Base-by-base conservation (phyloP, 257 asterid genomes). In the Verbena officinalis region DNA sequence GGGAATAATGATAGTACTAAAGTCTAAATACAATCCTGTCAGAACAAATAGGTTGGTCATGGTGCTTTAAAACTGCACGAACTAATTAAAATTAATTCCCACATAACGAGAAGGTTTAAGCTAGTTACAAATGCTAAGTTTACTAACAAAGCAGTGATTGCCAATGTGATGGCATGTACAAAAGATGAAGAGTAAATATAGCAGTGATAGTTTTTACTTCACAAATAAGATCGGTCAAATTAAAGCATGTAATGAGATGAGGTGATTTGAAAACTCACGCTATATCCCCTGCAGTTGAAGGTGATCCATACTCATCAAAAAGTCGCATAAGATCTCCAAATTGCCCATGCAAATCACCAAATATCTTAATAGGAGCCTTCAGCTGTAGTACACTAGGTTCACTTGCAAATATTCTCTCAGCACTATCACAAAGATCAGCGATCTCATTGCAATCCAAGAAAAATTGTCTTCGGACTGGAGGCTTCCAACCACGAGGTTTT, bases 401-500 rank as follows among this genome's bases (percentile, higher is more conserved):
- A 65, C 87, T 83, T 5, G 92, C 75, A 84, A 93, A 93, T 78
- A 93, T 87, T 79, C 91, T 87, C 83, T 93, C 99, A 51, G 99
- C 95, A 60, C 89, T 78, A 56, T 93, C 99, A 77, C 99, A 94
- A 61, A 94, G 97, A 81, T 94, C 99, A 54, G 95, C 92, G 69
- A 94, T 88, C 81, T 92, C 98, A 76, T 89, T 85, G 78, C 97
- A 92, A 61, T 92, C 98, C 89, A 92, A 72, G 89, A 94, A 94
- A 84, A 87, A 94, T 42, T 90, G 96, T 30, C 99, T 85, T 19
- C 82, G 83, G 66, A 94, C 97, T 57, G 99, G 99, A 51, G 97
- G 99, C 79, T 90, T 94, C 99, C 99, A 94, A 45, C 99, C 98
- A 70, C 97, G 96, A 77, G 98, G 98, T 72, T 87, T 89, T 77